phyloP scores from a whole-genome alignment of 2,329 filamentous ascomycete genomes.

The Penicillium sp. region DNA sequence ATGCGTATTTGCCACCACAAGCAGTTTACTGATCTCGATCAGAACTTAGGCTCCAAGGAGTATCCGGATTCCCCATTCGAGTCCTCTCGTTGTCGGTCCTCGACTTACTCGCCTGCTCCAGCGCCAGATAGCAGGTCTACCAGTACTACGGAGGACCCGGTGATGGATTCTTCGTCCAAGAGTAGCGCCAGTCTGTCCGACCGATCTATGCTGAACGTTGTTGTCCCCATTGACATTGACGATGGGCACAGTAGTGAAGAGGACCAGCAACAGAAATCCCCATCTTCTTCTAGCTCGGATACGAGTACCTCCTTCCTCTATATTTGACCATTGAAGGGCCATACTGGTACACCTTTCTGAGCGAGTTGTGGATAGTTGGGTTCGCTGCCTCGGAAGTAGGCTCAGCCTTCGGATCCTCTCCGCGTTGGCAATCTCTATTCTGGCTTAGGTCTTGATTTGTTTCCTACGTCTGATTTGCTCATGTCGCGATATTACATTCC shows the following conservation, averaged over 20 bases:
- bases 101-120: neutral
- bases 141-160: neutral
- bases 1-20: neutral
- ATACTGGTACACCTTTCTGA: neutral
- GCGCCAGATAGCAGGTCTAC: neutral
- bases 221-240: too few relatives aligned
- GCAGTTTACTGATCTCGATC: neutral
- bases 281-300: neutral
- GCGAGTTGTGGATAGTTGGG: too few relatives aligned
- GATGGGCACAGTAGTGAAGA: neutral
- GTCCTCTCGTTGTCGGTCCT: neutral
- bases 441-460: too few relatives aligned
- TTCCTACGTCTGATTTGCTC: too few relatives aligned
- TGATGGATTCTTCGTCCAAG: neutral
- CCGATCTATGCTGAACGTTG: too few relatives aligned
- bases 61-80: neutral
- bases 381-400: neutral
- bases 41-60: neutral
- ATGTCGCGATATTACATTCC: neutral
- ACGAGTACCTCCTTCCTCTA: neutral
- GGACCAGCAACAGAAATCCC: neutral
- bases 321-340: neutral
- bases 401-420: neutral
- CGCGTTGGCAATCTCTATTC: neutral
- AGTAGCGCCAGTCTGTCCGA: neutral